phyloP scores from a whole-genome alignment of 2,329 filamentous ascomycete genomes.

The Cladosporium colombiae region DNA sequence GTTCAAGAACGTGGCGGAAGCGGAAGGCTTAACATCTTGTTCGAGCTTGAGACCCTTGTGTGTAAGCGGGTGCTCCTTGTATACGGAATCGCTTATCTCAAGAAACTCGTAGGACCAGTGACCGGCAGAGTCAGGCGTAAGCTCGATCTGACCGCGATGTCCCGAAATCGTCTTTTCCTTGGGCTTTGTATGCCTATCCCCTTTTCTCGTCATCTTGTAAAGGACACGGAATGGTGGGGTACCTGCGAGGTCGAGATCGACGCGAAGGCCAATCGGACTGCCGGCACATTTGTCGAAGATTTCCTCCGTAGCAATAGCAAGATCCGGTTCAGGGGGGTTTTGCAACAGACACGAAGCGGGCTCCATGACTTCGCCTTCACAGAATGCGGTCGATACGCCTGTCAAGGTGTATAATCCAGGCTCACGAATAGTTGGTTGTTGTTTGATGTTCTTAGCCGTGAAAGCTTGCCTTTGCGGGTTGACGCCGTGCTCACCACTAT shows the following conservation, averaged over 20 bases:
- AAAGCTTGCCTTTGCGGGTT: conserved; percentile 58
- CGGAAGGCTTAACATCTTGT: conserved; percentile 91
- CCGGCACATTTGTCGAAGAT: conserved; percentile 95
- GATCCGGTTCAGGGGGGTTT: conserved; percentile 83
- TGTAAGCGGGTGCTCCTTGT: conserved; percentile 63
- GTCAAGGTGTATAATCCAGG: conserved; percentile 86
- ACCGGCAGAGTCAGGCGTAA: conserved; percentile 78
- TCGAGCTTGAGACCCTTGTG: conserved; percentile 62
- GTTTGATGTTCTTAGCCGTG: conserved; percentile 61
- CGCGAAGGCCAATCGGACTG: conserved; percentile 84
- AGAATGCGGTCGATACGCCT: conserved; percentile 76
- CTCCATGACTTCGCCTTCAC: conserved; percentile 85
- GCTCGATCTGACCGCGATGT: conserved; percentile 78
- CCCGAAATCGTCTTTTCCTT: conserved; percentile 64
- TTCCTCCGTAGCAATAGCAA: conserved; percentile 73
- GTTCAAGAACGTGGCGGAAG: conserved; percentile 70
- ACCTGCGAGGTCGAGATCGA: conserved; percentile 86
- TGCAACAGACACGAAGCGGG: conserved; percentile 90
- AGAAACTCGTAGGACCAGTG: conserved; percentile 85
- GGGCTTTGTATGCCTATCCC: conserved; percentile 49
- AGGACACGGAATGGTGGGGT: conserved; percentile 86
- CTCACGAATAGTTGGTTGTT: conserved; percentile 68
- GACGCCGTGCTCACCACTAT: conserved; percentile 68
- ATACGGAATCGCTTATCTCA: conserved; percentile 79
- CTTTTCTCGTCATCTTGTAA: conserved; percentile 70